Evolutionary conservation across 2,329 filamentous ascomycete species (phyloP), one percentile per base, ranked within the genome.

Genomic region (Aspergillus brasiliensis): DNA sequence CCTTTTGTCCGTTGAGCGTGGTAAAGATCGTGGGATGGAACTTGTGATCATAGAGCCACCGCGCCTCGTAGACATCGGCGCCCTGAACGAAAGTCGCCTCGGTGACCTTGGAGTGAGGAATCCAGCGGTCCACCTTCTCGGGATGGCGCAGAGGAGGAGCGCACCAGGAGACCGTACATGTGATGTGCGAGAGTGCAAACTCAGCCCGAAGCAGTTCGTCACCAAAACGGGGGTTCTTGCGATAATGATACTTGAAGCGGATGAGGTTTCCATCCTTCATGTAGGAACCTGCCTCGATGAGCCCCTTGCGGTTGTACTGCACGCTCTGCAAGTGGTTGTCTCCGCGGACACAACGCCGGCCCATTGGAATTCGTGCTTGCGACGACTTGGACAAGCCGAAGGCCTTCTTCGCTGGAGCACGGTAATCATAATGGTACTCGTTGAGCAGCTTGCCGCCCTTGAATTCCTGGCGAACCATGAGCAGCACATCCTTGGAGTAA

Each of bases 131-230:
- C 58, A 81, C 74, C 68, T 82, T 83, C 62, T 83, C 79, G 3
- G 80, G 77, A 63, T 81, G 80, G 17, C 77, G 78, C 38, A 78
- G 75, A 3, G 82, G 82, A 57, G 82, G 81, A 28, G 80, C 81
- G 64, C 80, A 82, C 83, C 83, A 85, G 23, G 81, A 81, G 2
- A 85, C 81, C 13, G 81, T 83, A 64, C 80, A 81, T 42, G 77
- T 83, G 62, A 84, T 80, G 65, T 85, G 82, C 3, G 81, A 77
- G 55, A 85, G 74, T 0, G 80, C 77, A 62, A 83, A 85, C 61
- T 85, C 83, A 0, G 82, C 83, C 51, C 83, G 78, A 2, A 86
- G 75, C n/a, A 86, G 74, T 59, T 84, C 83, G 66, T 84, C 83
- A 23, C 81, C 81, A 58, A 82, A 83, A 37, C 78, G 80, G 11